Evolutionary conservation across 352 stramenopile genomes (phyloP).

Genomic region (Pythium plurisporium): DNA sequence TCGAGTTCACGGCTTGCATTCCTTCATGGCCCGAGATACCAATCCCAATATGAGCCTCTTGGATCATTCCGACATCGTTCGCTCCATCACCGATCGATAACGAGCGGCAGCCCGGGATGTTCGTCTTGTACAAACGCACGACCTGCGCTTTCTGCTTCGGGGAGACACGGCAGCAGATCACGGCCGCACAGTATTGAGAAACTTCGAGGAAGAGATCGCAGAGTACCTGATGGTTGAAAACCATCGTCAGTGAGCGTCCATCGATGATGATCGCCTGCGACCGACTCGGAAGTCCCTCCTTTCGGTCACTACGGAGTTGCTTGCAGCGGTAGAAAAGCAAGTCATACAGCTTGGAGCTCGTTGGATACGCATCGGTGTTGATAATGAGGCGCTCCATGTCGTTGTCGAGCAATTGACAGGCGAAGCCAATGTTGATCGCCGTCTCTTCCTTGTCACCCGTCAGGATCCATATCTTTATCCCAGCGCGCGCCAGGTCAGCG

Average conservation of each 20-base stretch:
- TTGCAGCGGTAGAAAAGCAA: constrained; percentile 69
- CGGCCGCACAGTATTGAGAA: constrained; percentile 65
- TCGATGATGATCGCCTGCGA: constrained; percentile 72
- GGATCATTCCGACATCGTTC: constrained; percentile 96
- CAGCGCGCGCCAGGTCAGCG: constrained; percentile 71
- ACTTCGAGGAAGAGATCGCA: constrained; percentile 58
- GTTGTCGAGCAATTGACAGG: constrained; percentile 76
- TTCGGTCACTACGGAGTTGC: constrained; percentile 33
- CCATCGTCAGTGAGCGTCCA: constrained; percentile 59
- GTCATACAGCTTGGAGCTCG: constrained; percentile 53
- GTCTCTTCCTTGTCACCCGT: constrained; percentile 95
- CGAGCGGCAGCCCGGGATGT: constrained; percentile 71
- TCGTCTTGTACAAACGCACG: constrained; percentile 65
- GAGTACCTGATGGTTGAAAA: constrained; percentile 42
- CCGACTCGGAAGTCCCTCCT: constrained; percentile 14
- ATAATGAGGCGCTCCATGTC: constrained; percentile 84
- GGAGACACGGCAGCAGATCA: constrained; percentile 87
- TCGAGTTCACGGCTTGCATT: constrained; percentile 90
- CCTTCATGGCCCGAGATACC: constrained; percentile 92
- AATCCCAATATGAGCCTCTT: constrained; percentile 89
- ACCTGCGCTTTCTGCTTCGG: constrained; percentile 87
- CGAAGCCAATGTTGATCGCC: constrained; percentile 94
- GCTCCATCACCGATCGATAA: constrained; percentile 92
- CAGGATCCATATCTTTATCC: constrained; percentile 93
- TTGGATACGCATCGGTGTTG: constrained; percentile 70